A percentile compares a stretch with the other conserved stretches of the same genome.
phyloP scores from a whole-genome alignment of 441 rosid genomes.

The Gossypium trilobum region DNA sequence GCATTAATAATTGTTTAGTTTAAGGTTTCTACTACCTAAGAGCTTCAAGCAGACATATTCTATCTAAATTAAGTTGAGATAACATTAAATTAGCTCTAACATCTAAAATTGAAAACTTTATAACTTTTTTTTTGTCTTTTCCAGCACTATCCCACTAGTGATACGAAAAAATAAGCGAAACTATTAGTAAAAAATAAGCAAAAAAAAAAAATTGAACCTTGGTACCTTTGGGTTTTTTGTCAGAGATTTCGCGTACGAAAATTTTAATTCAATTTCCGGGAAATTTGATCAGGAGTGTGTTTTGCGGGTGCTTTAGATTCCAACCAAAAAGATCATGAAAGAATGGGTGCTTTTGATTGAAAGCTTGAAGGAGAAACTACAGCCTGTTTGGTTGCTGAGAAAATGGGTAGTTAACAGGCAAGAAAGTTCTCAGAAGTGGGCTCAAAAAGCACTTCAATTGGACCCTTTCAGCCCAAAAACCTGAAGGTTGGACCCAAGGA shows the following conservation, averaged over 20 bases:
- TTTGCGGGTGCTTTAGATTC: background rate
- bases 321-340: background rate
- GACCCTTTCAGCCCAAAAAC: background rate
- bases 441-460: background rate
- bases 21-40: background rate
- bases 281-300: background rate
- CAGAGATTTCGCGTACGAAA: background rate
- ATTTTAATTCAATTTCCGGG: background rate
- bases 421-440: background rate
- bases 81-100: background rate
- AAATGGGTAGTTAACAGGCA: background rate
- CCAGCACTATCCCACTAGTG: background rate
- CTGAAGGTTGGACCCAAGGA: background rate
- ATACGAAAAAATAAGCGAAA: background rate
- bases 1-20: background rate
- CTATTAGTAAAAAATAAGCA: background rate
- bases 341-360: background rate
- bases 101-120: background rate
- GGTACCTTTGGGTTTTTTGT: background rate
- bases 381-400: constrained; percentile 3
- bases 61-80: constrained; percentile 1
- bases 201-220: background rate
- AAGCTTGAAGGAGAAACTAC: background rate
- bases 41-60: background rate
- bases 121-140: background rate